Conservation (phyloP, 768 basidiomycete species). For the Agaricus subrufescens region DNA sequence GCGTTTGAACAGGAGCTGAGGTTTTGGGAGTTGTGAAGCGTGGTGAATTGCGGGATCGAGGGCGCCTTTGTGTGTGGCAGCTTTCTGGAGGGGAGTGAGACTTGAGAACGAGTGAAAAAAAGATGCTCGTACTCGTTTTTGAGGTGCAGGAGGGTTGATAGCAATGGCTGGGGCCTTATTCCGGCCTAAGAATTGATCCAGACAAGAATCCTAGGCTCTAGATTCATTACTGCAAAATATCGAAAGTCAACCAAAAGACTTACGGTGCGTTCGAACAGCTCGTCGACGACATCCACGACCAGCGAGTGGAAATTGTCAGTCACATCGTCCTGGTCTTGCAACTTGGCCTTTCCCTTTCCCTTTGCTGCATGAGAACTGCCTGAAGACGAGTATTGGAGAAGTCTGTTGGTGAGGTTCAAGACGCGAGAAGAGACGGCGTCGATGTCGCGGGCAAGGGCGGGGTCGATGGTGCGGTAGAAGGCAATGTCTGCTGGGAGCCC, state of each 20-base stretch:
- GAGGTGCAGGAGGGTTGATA: constrained; percentile 37
- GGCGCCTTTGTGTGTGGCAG: constrained; percentile 31
- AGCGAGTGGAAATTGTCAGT: constrained; percentile 75
- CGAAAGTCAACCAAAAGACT: constrained; percentile 18
- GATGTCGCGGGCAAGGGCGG: constrained; percentile 59
- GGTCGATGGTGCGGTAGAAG: constrained; percentile 89
- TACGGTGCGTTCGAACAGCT: constrained; percentile 79
- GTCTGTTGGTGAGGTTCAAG: constrained; percentile 58
- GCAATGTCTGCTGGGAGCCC: constrained; percentile 68
- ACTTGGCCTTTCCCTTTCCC: constrained; percentile 49
- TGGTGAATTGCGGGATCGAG: constrained; percentile 66
- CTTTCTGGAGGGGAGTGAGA: constrained; percentile 20
- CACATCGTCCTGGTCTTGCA: constrained; percentile 74
- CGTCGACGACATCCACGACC: constrained; percentile 83
- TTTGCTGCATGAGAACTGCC: constrained; percentile 28
- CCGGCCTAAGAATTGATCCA: constrained; percentile 75
- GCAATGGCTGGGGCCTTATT: constrained; percentile 63
- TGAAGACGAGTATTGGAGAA: constrained; percentile 50
- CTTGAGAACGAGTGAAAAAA: background rate
- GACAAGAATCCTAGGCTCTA: constrained; percentile 61
- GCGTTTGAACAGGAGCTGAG: constrained; percentile 69
- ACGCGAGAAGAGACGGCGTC: constrained; percentile 67
- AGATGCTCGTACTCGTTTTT: constrained; percentile 24
- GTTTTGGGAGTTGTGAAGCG: constrained; percentile 72
- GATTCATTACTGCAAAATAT: background rate